Base-by-base conservation (phyloP, 1,139 yeast genomes). In the Blastobotrys malaysiensis region DNA sequence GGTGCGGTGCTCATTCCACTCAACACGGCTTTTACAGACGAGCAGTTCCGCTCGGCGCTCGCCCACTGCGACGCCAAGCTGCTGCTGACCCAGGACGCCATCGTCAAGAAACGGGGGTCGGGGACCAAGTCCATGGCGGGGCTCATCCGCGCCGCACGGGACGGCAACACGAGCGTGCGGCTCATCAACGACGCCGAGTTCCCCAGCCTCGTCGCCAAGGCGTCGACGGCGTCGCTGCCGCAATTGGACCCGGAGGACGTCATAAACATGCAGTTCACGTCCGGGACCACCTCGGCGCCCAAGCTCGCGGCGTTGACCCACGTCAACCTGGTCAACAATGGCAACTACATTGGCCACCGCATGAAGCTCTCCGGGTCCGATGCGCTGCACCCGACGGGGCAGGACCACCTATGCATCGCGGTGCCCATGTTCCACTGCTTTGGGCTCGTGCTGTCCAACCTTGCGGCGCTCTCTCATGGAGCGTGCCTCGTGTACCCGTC, bases 381-480 rank as follows among this genome's bases (percentile, higher is more conserved):
- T 5, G 55, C 64, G 2, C 43, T 50, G 27, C 66, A 65, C 46
- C 68, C 68, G n/a, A 53, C 65, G 9, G 62, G 63, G 9, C 69
- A 65, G 47, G 72, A 69, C 55, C 61, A 60, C 21, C 45, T 69
- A 43, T 67, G 70, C 55, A 57, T 64, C n/a, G 69, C 71, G 1
- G 72, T 69, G 11, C 72, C 72, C 26, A 64, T 69, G 70, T 69
- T 67, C 55, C 72, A 69, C 54, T 68, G 71, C 55, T 69, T 69
- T 54, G 72, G 72, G 7, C 60, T 69, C n/a, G 69, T 69, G 1
- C 60, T 69, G 24, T 59, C 69, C n/a, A 68, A 69, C 59, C 48
- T 68, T 52, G 68, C 71, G 9, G 55, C 61, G 9, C 56, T 64
- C 27, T 53, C 69, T 5, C 58, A 63, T 22, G 71, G 71, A 13